A percentile compares a stretch with the other conserved stretches of the same genome.
These are phyloP conservation scores for Calocera cornea DNA, from an alignment of 768 basidiomycete genomes.

Conservation along the genomic window DNA sequence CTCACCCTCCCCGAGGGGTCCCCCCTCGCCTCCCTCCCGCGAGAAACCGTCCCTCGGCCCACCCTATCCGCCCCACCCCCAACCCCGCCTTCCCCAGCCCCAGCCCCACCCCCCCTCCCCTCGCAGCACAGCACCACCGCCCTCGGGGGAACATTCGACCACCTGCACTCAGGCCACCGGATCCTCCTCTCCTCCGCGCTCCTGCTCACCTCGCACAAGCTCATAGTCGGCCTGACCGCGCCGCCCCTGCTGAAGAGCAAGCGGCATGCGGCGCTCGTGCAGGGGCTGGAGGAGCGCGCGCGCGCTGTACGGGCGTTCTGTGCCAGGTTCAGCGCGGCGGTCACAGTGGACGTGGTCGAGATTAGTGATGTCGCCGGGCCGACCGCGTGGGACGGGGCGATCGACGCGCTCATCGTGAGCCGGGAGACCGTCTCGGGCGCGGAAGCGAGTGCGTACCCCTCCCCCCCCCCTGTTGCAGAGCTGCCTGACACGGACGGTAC, in stretches of 20 bases:
- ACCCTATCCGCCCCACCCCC: neutral
- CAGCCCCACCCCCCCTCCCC: neutral
- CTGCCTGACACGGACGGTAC: neutral
- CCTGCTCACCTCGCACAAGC: constrained; percentile 61
- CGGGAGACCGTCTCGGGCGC: constrained; percentile 75
- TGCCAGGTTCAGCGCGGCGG: constrained; percentile 47
- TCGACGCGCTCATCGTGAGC: constrained; percentile 88
- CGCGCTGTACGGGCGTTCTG: constrained; percentile 54
- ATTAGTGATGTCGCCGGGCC: constrained; percentile 85
- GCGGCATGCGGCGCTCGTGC: constrained; percentile 49
- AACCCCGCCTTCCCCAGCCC: neutral
- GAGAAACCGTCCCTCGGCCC: constrained; percentile 6
- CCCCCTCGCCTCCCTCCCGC: neutral
- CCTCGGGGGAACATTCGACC: constrained; percentile 94
- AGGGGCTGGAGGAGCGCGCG: constrained; percentile 45
- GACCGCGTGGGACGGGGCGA: constrained; percentile 69
- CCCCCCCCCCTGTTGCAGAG: neutral
- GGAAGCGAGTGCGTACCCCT: constrained; percentile 43
- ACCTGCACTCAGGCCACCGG: constrained; percentile 93
- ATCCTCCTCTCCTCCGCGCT: constrained; percentile 87
- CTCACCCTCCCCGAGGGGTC: no score
- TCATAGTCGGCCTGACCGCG: constrained; percentile 88
- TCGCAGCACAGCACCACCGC: constrained; percentile 47
- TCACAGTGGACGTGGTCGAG: constrained; percentile 55
- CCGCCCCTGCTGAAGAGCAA: constrained; percentile 52